Conservation (phyloP, 192 early-diverging fungal genomes). For the Dispira simplex region DNA sequence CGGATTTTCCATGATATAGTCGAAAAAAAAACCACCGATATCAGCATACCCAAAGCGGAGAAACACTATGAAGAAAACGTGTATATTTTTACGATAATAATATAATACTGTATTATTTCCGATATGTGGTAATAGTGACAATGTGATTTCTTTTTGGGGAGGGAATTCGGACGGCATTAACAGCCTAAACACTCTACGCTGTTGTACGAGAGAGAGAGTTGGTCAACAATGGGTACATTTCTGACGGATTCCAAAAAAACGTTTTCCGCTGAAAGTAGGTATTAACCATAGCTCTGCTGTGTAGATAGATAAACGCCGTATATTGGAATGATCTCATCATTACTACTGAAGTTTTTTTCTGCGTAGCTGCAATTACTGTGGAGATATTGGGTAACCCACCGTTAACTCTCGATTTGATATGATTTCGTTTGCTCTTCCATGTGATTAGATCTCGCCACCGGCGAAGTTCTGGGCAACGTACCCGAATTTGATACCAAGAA, state of each 20-base stretch:
- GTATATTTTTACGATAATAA: no score
- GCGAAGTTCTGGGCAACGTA: constrained; percentile 37
- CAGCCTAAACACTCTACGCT: constrained; percentile 46
- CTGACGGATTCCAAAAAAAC: constrained; percentile 23
- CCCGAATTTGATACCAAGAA: constrained; percentile 48
- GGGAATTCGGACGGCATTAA: no score
- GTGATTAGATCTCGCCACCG: constrained; percentile 40
- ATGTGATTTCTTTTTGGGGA: no score
- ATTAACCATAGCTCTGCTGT: background rate
- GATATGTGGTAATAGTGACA: no score
- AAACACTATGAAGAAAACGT: no score
- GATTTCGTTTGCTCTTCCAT: background rate
- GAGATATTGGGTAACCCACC: background rate
- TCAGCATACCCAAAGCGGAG: no score
- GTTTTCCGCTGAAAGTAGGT: constrained; percentile 35
- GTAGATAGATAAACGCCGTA: background rate
- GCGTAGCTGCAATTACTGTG: background rate
- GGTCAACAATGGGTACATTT: constrained; percentile 41
- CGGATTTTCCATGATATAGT: no score
- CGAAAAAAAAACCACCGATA: no score
- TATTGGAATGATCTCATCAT: background rate
- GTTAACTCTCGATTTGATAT: background rate
- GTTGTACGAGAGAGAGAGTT: constrained; percentile 33
- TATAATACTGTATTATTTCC: no score
- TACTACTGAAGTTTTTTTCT: background rate